These are phyloP conservation scores for Umbelopsis ramanniana DNA, from an alignment of 192 early-diverging fungal species.

Conservation along the genomic window DNA sequence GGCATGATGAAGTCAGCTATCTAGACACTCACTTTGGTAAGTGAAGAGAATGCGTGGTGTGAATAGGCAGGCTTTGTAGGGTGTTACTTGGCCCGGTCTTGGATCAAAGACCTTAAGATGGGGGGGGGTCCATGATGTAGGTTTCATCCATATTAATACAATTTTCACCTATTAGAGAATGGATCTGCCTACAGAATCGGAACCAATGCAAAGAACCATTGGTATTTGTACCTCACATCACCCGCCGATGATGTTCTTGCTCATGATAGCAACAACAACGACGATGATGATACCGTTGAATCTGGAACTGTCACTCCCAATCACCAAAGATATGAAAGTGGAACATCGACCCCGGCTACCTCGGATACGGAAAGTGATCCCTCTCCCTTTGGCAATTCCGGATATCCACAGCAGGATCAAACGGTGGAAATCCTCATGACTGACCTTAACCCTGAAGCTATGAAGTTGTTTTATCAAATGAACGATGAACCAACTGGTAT, in stretches of 20 bases:
- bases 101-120: no score
- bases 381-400: constrained; percentile 37
- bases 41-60: neutral
- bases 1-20: constrained; percentile 87
- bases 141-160: neutral
- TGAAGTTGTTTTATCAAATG: constrained; percentile 78
- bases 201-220: constrained; percentile 93
- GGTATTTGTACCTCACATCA: constrained; percentile 90
- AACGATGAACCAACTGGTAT: constrained; percentile 65
- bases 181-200: constrained; percentile 92
- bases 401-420: constrained; percentile 65
- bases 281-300: constrained; percentile 29
- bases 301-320: constrained; percentile 21
- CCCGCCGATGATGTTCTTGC: constrained; percentile 58
- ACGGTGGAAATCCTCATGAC: constrained; percentile 98
- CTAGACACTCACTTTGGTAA: constrained; percentile 69
- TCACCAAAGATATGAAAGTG: constrained; percentile 22
- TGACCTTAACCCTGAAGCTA: constrained; percentile 77
- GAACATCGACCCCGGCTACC: constrained; percentile 25
- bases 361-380: constrained; percentile 29
- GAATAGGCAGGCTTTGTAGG: neutral
- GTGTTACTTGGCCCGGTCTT: constrained; percentile 5
- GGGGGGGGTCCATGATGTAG: no score
- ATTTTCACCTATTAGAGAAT: constrained; percentile 38
- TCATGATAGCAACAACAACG: constrained; percentile 47